phyloP scores from a whole-genome alignment of 169 alveolate species.

The Eimeria tenella region DNA sequence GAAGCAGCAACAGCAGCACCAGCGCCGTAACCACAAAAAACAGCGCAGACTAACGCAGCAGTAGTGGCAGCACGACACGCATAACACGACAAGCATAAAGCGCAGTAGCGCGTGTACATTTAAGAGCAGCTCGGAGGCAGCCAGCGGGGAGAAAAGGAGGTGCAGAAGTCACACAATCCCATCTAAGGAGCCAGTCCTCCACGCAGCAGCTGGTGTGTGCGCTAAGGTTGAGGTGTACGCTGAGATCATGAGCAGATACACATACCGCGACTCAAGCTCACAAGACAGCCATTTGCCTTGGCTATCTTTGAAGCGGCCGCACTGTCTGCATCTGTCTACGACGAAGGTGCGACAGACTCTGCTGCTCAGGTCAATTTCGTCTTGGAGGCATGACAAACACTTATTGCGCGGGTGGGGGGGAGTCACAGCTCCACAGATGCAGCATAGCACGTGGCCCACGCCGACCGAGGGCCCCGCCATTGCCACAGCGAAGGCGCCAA shows the following conservation, averaged over 20 bases:
- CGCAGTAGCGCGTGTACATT: not conserved
- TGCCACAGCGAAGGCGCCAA: no score
- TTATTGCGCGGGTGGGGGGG: constrained; percentile 91
- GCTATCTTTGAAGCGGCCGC: constrained; percentile 92
- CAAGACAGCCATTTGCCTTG: constrained; percentile 96
- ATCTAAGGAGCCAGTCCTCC: no score
- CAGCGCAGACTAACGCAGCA: not conserved
- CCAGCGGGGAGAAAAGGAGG: no score
- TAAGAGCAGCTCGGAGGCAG: no score
- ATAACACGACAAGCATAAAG: not conserved
- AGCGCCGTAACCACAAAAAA: not conserved
- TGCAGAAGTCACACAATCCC: no score
- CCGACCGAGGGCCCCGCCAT: no score
- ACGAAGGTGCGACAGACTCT: constrained; percentile 91
- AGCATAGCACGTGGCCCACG: constrained; percentile 56
- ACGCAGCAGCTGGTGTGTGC: no score
- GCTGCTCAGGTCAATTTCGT: constrained; percentile 93
- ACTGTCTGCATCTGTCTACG: constrained; percentile 92
- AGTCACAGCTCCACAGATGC: constrained; percentile 79
- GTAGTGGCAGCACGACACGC: not conserved
- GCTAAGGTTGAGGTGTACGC: no score
- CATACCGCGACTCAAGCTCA: constrained; percentile 91
- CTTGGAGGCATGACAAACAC: constrained; percentile 95
- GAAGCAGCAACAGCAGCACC: not conserved
- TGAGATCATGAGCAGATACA: not conserved